Evolutionary conservation across 192 early-diverging fungal species (phyloP), one percentile per base, ranked within the genome.

Genomic region (Coemansia sp.): DNA sequence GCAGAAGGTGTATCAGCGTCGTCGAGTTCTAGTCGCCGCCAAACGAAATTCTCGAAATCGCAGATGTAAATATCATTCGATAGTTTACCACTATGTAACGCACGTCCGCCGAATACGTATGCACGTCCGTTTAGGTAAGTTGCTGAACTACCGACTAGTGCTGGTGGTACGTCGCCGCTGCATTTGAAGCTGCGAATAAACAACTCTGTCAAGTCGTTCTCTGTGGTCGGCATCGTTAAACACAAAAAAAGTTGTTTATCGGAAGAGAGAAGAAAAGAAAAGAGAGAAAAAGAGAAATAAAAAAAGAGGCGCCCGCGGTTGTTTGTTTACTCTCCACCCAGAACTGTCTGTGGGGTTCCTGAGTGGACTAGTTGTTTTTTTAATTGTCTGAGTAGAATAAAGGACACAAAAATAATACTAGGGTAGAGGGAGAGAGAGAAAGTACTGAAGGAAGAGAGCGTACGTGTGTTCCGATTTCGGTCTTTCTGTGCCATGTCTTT

Each of bases 61-160:
- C 90, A 88, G 34, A 89, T 78, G 52, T 88, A 93, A 11, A 91
- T 75, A 65, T 90, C 86, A 73, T 90, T 90, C 44, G 89, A 90
- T 78, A 93, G 88, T 71, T 87, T 87, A 41, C 90, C 88, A 44
- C 79, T 88, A 66, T 88, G 86, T 27, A 91, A 82, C 5, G 90
- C 71, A 8, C 91, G 83, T 16, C 91, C 91, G 64, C 87, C 91
- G 87, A 93, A 93, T 5, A 93, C 85, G 64, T 88, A 91, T 2
- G 90, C 76, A 18, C 82, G 72, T 34, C 87, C 86, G 27, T 80
- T 75, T 40, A 90, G 79, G n/a, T 89, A 81, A 22, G 89, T 88
- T 55, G 86, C 75, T 0, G 91, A 89, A 41, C 89, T 86, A 20
- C 91, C 91, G 0, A 93, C 90, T 43, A 91, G 74, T 8, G 91